Base-by-base conservation (phyloP, 2,329 filamentous ascomycete genomes). In the Penicillium hordei region DNA sequence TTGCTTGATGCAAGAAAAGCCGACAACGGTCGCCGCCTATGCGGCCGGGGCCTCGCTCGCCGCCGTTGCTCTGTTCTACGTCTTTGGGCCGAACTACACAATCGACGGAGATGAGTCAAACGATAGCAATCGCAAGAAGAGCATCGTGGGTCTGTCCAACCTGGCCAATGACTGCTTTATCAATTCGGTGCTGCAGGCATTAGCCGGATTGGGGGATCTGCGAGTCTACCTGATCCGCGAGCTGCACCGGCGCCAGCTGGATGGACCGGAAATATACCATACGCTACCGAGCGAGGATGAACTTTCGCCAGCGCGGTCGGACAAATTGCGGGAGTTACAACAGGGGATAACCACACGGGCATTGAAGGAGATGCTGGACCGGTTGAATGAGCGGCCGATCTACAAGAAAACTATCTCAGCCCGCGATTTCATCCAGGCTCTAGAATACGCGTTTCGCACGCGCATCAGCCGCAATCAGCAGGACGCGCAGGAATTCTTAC, bases 81-180 rank as follows among this genome's bases (percentile, higher is more conserved):
- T 97, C 67, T 97, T 99, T 77, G 92, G 89, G 9, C 94, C 94
- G n/a, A 97, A 93, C 52, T 97, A 93, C 76, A 90, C 96, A 68
- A 88, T 97, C 74, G 93, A 99, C 77, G 87, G 88, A 71, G 89
- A 94, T 56, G 83, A 87, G 51, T 80, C 81, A 25, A 78, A 76
- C 57, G 79, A 75, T 60, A 84, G 83, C 55, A 78, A 79, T 61
- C 87, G 90, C 66, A 94, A 92, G 76, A 93, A 91, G 71, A 90
- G 90, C 58, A 90, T 95, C 43, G 92, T 97, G 55, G 94, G 94
- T 39, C 82, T 97, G 56, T 82, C 83, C 52, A 99, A 99, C 75
- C 87, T 91, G 9, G 94, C 93, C 65, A 99, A 99, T 76, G 94
- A 94, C 75, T 94, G 90, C 79, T 94, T 93, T 76, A 97, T 97